Conservation (phyloP, 73 alveolate genomes). For the Durusdinium trenchii region DNA sequence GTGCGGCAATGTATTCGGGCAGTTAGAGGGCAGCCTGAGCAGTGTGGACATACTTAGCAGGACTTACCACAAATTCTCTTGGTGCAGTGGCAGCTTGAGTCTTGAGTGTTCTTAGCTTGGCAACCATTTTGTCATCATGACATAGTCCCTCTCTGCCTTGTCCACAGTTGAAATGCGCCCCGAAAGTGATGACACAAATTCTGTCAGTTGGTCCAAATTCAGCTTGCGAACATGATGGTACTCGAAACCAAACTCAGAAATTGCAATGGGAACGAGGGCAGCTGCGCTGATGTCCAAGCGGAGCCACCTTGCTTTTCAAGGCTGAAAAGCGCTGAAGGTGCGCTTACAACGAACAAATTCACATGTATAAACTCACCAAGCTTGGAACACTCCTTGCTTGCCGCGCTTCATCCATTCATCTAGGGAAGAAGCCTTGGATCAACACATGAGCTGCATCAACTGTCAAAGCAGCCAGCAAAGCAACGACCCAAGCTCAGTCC, state of each 20-base stretch:
- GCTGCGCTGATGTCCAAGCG: conserved; percentile 40
- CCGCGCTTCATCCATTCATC: conserved; percentile 58
- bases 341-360: too few relatives aligned
- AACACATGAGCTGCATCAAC: too few relatives aligned
- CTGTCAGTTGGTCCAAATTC: not conserved
- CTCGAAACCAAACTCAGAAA: conserved; percentile 63
- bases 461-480: too few relatives aligned
- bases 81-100: too few relatives aligned
- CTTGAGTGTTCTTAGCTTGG: too few relatives aligned
- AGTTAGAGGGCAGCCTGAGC: not conserved
- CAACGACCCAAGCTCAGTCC: too few relatives aligned
- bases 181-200: not conserved
- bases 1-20: conserved; percentile 45
- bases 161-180: not conserved
- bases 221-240: conserved; percentile 47
- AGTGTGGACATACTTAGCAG: not conserved
- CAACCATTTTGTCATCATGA: conserved; percentile 72
- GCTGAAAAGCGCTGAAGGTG: too few relatives aligned
- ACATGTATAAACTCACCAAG: not conserved
- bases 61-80: too few relatives aligned
- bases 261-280: conserved; percentile 45
- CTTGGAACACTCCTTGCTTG: conserved; percentile 56
- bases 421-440: conserved; percentile 76
- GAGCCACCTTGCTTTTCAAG: conserved; percentile 73
- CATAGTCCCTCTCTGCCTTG: conserved; percentile 41